phyloP scores from a whole-genome alignment of 1,139 yeast species.

The Hyphopichia fennica region DNA sequence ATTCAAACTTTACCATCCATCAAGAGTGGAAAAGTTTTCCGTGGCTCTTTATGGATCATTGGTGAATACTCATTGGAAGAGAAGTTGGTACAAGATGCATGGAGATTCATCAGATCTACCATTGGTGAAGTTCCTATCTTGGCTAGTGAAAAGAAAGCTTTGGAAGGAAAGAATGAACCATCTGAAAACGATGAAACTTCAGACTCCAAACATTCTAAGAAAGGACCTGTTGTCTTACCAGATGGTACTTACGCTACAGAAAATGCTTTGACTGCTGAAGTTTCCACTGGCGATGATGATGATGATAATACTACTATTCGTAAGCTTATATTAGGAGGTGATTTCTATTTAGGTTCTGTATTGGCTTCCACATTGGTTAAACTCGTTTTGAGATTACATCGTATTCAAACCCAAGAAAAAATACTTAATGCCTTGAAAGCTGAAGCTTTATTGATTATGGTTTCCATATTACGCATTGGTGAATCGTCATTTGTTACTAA shows the following conservation, averaged over 20 bases:
- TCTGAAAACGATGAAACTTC: slow-evolving; percentile 28
- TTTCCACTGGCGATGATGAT: slow-evolving; percentile 30
- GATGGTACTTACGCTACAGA: slow-evolving; percentile 99
- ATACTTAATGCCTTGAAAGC: slow-evolving; percentile 85
- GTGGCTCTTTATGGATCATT: slow-evolving; percentile 93
- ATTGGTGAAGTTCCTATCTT: slow-evolving; percentile 92
- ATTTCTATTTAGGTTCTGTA: slow-evolving; percentile 87
- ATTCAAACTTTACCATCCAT: slow-evolving; percentile 63
- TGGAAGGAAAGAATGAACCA: slow-evolving; percentile 26
- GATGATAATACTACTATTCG: slow-evolving; percentile 72
- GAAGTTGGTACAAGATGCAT: slow-evolving; percentile 73
- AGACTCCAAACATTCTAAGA: slow-evolving; percentile 26
- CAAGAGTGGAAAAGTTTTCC: slow-evolving; percentile 85
- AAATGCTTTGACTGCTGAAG: slow-evolving; percentile 67
- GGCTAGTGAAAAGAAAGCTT: slow-evolving; percentile 63
- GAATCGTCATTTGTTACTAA: slow-evolving; percentile 73
- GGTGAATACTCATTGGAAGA: slow-evolving; percentile 88
- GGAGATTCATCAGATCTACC: slow-evolving; percentile 82
- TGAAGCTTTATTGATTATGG: slow-evolving; percentile 90
- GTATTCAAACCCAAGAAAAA: slow-evolving; percentile 53
- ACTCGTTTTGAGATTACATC: slow-evolving; percentile 75
- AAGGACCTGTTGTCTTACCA: slow-evolving; percentile 85
- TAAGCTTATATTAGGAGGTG: slow-evolving; percentile 79
- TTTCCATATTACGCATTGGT: slow-evolving; percentile 87
- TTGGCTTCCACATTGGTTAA: slow-evolving; percentile 87